Percentiles rank a stretch among this genome's conserved stretches.
Evolutionary conservation across 75 land plant species (phyloP).

Genomic region (Azolla pinnata): DNA sequence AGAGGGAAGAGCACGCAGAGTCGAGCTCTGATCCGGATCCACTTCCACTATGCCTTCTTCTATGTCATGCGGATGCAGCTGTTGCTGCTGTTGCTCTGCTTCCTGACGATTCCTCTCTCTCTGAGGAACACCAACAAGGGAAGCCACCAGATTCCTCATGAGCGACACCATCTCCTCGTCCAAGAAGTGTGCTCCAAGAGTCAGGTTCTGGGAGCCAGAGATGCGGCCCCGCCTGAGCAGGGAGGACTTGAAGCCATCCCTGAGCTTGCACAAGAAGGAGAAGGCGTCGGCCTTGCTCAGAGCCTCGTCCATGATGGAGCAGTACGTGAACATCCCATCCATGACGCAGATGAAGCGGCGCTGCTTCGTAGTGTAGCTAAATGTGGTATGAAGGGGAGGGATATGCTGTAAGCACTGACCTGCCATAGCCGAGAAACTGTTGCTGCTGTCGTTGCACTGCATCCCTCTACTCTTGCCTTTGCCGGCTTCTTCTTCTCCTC

Average conservation of each 20-base stretch:
- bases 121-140: constrained; percentile 20
- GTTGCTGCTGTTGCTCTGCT: background rate
- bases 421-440: constrained; percentile 3
- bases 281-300: constrained; percentile 16
- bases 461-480: no score
- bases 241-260: constrained; percentile 18
- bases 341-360: constrained; percentile 17
- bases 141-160: constrained; percentile 8
- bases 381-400: constrained; percentile 24
- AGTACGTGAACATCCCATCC: constrained; percentile 18
- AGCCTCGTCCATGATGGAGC: constrained; percentile 23
- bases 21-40: constrained; percentile 2
- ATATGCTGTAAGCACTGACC: constrained; percentile 17
- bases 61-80: no score
- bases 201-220: constrained; percentile 1
- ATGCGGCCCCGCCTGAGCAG: background rate
- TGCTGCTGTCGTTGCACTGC: no score
- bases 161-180: constrained; percentile 7
- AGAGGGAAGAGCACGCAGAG: background rate
- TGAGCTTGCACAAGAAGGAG: constrained; percentile 13
- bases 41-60: constrained; percentile 5
- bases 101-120: constrained; percentile 14
- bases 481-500: no score
- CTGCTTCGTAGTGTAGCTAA: constrained; percentile 15
- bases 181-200: constrained; percentile 14